Evolutionary conservation across 2,329 filamentous ascomycete genomes (phyloP).

Genomic region (Scedosporium aurantiacum): DNA sequence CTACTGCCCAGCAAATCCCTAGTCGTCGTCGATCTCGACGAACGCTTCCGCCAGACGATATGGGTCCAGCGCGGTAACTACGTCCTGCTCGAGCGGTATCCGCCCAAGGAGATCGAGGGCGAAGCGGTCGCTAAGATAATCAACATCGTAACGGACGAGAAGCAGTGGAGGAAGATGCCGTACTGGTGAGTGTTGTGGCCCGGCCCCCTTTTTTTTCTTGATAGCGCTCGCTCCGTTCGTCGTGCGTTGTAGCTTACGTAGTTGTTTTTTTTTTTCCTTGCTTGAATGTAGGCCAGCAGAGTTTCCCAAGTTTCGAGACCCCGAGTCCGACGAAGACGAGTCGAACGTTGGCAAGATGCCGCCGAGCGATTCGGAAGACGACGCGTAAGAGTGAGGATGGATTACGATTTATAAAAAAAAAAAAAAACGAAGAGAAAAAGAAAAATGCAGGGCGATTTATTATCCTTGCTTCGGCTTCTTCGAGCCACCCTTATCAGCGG

Average conservation of each 20-base stretch:
- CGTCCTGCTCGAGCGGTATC: constrained; percentile 63
- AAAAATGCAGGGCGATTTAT: constrained; percentile 7
- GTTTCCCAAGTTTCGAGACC: constrained; percentile 41
- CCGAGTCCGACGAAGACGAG: constrained; percentile 49
- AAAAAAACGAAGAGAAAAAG: constrained; percentile 6
- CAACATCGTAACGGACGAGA: constrained; percentile 87
- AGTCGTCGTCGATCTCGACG: constrained; percentile 68
- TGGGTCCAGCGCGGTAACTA: constrained; percentile 88
- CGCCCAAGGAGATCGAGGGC: constrained; percentile 23
- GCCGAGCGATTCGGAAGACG: constrained; percentile 67
- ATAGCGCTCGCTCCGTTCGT: neutral
- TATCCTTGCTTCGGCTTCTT: constrained; percentile 20
- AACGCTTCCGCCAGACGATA: constrained; percentile 80
- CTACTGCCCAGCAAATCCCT: constrained; percentile 55
- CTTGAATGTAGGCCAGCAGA: constrained; percentile 59
- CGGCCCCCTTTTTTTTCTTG: neutral
- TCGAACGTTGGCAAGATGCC: constrained; percentile 79
- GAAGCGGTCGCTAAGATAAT: constrained; percentile 74
- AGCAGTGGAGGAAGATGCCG: constrained; percentile 73
- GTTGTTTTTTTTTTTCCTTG: neutral
- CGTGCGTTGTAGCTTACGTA: neutral
- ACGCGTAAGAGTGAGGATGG: constrained; percentile 18
- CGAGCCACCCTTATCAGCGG: constrained; percentile 12
- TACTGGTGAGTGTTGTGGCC: constrained; percentile 59
- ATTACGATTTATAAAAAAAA: constrained; percentile 15